These are phyloP conservation scores for Calonectria hongkongensis DNA, from an alignment of 2,329 filamentous ascomycete genomes.

Conservation along the genomic window DNA sequence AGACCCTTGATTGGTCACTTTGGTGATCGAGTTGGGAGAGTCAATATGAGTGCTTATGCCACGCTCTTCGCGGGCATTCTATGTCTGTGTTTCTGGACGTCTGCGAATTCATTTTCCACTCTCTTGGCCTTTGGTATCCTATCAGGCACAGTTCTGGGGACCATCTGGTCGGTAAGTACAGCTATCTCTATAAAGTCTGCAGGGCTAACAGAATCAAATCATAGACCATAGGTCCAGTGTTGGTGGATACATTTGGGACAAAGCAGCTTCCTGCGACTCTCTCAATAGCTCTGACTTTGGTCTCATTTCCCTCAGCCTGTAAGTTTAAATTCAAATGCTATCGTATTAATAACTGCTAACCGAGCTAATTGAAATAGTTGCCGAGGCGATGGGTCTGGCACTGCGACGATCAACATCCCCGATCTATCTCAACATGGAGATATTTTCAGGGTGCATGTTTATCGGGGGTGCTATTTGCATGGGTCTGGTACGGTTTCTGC, in stretches of 20 bases:
- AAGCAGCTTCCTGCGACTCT: slow-evolving; percentile 10
- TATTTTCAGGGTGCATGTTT: slow-evolving; percentile 18
- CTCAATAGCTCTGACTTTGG: slow-evolving; percentile 6
- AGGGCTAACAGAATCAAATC: neutral
- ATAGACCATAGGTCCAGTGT: slow-evolving; percentile 4
- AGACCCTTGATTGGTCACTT: slow-evolving; percentile 12
- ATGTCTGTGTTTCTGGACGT: slow-evolving; percentile 22
- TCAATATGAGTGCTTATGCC: slow-evolving; percentile 22
- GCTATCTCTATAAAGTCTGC: too few species aligned
- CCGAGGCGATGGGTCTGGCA: slow-evolving; percentile 7
- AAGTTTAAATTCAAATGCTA: neutral
- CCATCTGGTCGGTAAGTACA: slow-evolving; percentile 26
- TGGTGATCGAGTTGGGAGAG: slow-evolving; percentile 16
- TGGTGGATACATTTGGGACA: slow-evolving; percentile 17
- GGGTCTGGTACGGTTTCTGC: slow-evolving; percentile 6
- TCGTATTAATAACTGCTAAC: neutral
- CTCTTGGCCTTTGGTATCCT: slow-evolving; percentile 24
- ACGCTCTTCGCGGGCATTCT: neutral
- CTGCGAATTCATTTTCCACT: slow-evolving; percentile 9
- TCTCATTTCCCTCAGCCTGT: slow-evolving; percentile 13
- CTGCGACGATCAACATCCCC: slow-evolving; percentile 1
- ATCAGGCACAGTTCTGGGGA: slow-evolving; percentile 12
- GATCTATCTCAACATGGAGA: slow-evolving; percentile 8
- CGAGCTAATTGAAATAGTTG: slow-evolving; percentile 7
- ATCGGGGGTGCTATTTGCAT: slow-evolving; percentile 8